phyloP scores from a whole-genome alignment of 2,329 filamentous ascomycete species.

The Dothistroma septosporum region DNA sequence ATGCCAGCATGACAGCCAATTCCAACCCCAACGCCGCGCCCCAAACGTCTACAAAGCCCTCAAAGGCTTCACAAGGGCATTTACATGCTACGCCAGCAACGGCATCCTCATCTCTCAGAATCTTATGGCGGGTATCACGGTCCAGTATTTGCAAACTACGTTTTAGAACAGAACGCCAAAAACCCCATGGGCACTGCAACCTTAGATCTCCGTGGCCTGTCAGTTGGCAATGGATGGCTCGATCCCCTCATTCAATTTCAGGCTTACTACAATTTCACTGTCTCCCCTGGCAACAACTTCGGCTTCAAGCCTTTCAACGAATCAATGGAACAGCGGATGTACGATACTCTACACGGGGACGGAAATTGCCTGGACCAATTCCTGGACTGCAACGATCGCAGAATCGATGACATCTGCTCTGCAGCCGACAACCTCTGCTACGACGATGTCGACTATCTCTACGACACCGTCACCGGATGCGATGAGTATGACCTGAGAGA shows the following conservation, averaged over 20 bases:
- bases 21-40: constrained; percentile 51
- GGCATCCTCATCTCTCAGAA: constrained; percentile 31
- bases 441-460: constrained; percentile 50
- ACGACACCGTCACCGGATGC: constrained; percentile 49
- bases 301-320: constrained; percentile 51
- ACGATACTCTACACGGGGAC: constrained; percentile 56
- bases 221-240: constrained; percentile 55
- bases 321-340: constrained; percentile 48
- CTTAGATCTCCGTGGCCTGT: constrained; percentile 30
- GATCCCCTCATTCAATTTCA: constrained; percentile 53
- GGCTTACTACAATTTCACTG: constrained; percentile 56
- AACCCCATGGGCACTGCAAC: constrained; percentile 32
- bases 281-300: constrained; percentile 55
- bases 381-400: constrained; percentile 50
- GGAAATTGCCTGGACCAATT: constrained; percentile 59
- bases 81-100: constrained; percentile 35
- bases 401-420: constrained; percentile 50
- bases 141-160: constrained; percentile 28
- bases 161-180: constrained; percentile 27
- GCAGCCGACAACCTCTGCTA: constrained; percentile 55
- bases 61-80: constrained; percentile 60
- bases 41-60: constrained; percentile 58
- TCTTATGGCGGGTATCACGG: constrained; percentile 29
- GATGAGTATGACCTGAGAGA: constrained; percentile 59
- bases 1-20: constrained; percentile 51